Percentiles rank a stretch among this genome's conserved stretches.
phyloP scores from a whole-genome alignment of 441 rosid species.

The Rhodomyrtus psidioides region DNA sequence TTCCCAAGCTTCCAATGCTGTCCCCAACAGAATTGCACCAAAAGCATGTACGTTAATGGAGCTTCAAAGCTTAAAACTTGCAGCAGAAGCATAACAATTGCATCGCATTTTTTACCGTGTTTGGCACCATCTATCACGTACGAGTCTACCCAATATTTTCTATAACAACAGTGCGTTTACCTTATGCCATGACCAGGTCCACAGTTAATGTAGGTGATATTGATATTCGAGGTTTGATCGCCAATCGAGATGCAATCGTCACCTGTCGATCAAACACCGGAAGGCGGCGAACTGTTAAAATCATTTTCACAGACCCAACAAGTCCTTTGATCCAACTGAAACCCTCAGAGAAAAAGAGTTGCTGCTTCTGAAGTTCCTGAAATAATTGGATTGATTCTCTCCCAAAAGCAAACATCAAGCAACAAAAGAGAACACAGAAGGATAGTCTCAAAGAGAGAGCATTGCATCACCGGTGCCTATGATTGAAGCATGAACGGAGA shows the following conservation, averaged over 20 bases:
- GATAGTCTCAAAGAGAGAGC: background rate
- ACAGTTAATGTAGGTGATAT: background rate
- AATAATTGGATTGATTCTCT: background rate
- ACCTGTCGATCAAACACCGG: background rate
- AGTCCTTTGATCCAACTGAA: background rate
- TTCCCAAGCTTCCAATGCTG: slow-evolving; percentile 64
- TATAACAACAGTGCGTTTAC: background rate
- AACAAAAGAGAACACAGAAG: background rate
- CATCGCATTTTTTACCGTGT: background rate
- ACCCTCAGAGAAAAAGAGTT: background rate
- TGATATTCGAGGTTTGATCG: background rate
- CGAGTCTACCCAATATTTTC: background rate
- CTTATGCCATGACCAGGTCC: slow-evolving; percentile 1
- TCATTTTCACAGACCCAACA: background rate
- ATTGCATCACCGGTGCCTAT: background rate
- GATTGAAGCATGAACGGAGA: background rate
- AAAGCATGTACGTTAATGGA: background rate
- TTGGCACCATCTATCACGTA: background rate
- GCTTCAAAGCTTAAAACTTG: background rate
- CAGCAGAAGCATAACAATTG: background rate
- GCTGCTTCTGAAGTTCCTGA: background rate
- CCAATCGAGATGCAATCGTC: background rate
- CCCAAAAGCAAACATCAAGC: background rate
- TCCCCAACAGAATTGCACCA: background rate
- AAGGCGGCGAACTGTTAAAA: background rate